Evolutionary conservation across 306 rosid species (phyloP), one percentile per base, ranked within the genome.

Genomic region (Casuarina glauca): DNA sequence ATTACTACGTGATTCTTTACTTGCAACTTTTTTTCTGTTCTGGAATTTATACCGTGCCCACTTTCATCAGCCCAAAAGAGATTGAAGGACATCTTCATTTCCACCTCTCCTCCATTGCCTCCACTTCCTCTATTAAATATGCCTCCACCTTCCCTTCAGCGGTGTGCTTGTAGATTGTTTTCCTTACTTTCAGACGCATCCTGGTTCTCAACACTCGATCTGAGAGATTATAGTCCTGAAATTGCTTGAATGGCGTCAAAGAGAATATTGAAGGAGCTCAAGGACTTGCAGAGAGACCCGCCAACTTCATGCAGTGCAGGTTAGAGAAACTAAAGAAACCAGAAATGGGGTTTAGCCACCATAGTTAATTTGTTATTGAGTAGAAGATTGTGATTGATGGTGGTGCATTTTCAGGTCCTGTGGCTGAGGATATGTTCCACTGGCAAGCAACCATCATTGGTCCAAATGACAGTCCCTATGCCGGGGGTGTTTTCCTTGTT

Each of bases 241-340:
- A 77, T 73, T 60, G 69, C 70, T 48, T 71, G 32, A 87, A 95
- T 95, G 99, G 99, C 97, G 6, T 82, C 91, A 73, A 93, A 91
- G 88, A 90, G 99, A 88, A 89, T 95, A 74, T 54, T 87, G 86
- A 95, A 95, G 84, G 99, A 91, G 89, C 97, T 88, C 78, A 91
- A 86, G 87, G 99, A 95, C 82, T 86, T 93, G 88, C 97, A 93
- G 76, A 93, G 97, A 88, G 97, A 93, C 64, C 99, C 99, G 9
- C 99, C 97, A 80, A 91, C 97, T 48, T 93, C 99, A 74, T 93
- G 99, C 82, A 95, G 99, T 85, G 99, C 99, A 87, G 98, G 98
- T 91, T 67, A 78, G 41, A 57, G 69, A 46, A 70, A 26, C 45
- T 35, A 38, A 72, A 54, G 53, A 63, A 80, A 76, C 19, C 64